phyloP scores from a whole-genome alignment of 1,284 basidiomycete genomes.

The Cystobasidium slooffiae region DNA sequence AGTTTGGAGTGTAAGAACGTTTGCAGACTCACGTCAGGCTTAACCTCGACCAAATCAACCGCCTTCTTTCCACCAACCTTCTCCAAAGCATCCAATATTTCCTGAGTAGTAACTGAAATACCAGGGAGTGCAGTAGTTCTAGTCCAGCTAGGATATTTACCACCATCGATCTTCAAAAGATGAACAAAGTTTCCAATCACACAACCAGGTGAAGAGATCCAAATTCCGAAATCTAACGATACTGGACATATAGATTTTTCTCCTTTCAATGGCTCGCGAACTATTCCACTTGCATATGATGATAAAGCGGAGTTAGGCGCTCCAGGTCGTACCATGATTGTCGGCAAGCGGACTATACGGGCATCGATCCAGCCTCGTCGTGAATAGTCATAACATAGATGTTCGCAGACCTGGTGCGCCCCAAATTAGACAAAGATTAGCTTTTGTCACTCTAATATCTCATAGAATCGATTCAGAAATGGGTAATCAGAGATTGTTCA shows the following conservation, averaged over 20 bases:
- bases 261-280: slow-evolving; percentile 68
- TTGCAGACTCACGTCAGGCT: slow-evolving; percentile 52
- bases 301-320: slow-evolving; percentile 66
- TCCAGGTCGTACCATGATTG: slow-evolving; percentile 67
- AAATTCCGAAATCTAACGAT: slow-evolving; percentile 49
- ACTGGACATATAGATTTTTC: slow-evolving; percentile 64
- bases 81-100: slow-evolving; percentile 58
- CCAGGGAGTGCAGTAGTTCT: slow-evolving; percentile 58
- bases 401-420: slow-evolving; percentile 62
- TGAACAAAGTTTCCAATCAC: slow-evolving; percentile 59
- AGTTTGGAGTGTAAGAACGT: neutral
- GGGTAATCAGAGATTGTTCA: neutral
- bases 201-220: slow-evolving; percentile 46
- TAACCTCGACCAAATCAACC: slow-evolving; percentile 56
- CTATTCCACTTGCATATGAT: slow-evolving; percentile 67
- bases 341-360: slow-evolving; percentile 67
- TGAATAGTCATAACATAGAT: slow-evolving; percentile 68
- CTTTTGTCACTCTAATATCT: too few species aligned
- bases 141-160: slow-evolving; percentile 51
- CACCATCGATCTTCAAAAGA: slow-evolving; percentile 56
- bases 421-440: slow-evolving; percentile 52
- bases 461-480: too few species aligned
- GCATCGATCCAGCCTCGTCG: slow-evolving; percentile 68
- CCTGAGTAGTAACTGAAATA: slow-evolving; percentile 57
- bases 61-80: slow-evolving; percentile 57